Conservation (phyloP, 768 basidiomycete species). For the Pulveroboletus frians region DNA sequence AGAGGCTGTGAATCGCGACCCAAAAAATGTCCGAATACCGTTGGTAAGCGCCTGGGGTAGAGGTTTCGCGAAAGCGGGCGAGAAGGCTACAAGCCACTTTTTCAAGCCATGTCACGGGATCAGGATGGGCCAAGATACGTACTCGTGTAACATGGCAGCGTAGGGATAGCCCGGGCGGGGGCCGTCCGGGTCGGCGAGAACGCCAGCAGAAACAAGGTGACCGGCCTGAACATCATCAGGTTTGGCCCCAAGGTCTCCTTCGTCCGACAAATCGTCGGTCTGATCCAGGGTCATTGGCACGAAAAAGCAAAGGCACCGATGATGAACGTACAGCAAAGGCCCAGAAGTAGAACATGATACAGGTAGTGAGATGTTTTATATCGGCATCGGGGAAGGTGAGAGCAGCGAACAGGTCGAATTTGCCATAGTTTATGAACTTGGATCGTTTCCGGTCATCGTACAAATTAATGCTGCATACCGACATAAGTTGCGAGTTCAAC, state of each 20-base stretch:
- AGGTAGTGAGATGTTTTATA: constrained; percentile 30
- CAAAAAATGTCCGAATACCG: constrained; percentile 19
- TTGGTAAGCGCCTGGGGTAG: constrained; percentile 32
- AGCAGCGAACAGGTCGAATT: constrained; percentile 36
- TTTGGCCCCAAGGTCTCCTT: constrained; percentile 31
- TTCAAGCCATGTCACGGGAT: constrained; percentile 12
- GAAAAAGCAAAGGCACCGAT: neutral
- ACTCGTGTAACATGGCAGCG: constrained; percentile 38
- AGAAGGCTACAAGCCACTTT: constrained; percentile 23
- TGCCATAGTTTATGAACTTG: constrained; percentile 34
- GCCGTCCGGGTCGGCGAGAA: constrained; percentile 25
- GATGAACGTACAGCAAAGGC: constrained; percentile 32
- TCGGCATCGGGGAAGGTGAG: constrained; percentile 38
- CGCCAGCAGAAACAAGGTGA: constrained; percentile 29
- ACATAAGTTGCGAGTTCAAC: neutral
- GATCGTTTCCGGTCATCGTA: constrained; percentile 33
- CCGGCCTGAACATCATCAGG: constrained; percentile 33
- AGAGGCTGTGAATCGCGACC: neutral
- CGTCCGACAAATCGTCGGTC: constrained; percentile 37
- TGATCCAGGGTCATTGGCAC: constrained; percentile 10
- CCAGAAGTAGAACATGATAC: constrained; percentile 37
- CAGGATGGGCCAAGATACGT: constrained; percentile 10
- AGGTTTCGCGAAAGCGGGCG: constrained; percentile 33
- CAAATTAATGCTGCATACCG: constrained; percentile 23
- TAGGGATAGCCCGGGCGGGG: constrained; percentile 32